These are phyloP conservation scores for Apiospora marii DNA, from an alignment of 2,329 filamentous ascomycete species.

Conservation along the genomic window DNA sequence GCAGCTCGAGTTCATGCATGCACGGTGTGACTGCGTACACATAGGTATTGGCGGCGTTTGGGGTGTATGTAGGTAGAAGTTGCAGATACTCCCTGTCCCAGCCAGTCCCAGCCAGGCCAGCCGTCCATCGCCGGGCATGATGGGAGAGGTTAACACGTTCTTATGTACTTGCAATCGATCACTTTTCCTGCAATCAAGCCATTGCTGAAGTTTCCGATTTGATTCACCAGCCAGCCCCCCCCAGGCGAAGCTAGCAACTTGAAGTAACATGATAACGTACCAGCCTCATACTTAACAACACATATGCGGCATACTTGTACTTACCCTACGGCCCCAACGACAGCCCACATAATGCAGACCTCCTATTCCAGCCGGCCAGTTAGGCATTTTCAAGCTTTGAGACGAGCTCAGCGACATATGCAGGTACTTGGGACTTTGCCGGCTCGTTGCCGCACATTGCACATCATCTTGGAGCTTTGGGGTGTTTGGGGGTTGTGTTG, in stretches of 20 bases:
- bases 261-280: conserved; percentile 16
- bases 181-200: background rate
- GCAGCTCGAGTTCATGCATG: background rate
- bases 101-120: background rate
- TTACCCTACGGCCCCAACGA: background rate
- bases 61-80: background rate
- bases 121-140: background rate
- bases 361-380: background rate
- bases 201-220: conserved; percentile 15
- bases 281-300: conserved; percentile 16
- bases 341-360: conserved; percentile 6
- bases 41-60: conserved; percentile 5
- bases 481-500: background rate
- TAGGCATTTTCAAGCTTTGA: background rate
- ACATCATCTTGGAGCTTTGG: background rate
- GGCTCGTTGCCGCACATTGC: background rate
- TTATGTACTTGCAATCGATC: conserved; percentile 2
- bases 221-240: conserved; percentile 15
- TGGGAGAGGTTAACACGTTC: background rate
- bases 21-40: conserved; percentile 10
- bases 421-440: conserved; percentile 4
- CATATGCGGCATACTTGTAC: conserved; percentile 4
- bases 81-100: conserved; percentile 9
- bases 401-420: conserved; percentile 4
- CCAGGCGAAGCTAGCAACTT: background rate